Conservation (phyloP, 768 basidiomycete species). For the Auricularia heimuer region DNA sequence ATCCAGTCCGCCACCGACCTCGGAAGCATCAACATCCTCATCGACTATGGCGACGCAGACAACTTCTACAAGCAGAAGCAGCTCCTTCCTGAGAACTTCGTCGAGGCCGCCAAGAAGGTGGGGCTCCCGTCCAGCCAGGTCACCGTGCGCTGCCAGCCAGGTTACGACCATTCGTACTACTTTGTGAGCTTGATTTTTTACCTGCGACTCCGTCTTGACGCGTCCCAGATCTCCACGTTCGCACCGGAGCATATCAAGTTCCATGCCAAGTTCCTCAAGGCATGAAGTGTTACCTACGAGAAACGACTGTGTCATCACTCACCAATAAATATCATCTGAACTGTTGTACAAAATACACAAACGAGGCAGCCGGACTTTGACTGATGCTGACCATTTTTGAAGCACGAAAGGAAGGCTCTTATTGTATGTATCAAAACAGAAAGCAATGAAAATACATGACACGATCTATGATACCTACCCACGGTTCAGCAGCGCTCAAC, state of each 20-base stretch:
- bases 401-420: too few relatives aligned
- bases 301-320: not conserved
- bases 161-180: slow-evolving; percentile 85
- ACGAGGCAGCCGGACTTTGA: too few relatives aligned
- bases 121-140: slow-evolving; percentile 71
- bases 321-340: too few relatives aligned
- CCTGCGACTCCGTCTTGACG: not conserved
- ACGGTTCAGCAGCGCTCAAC: too few relatives aligned
- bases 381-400: too few relatives aligned
- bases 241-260: slow-evolving; percentile 83
- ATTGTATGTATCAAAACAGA: not conserved
- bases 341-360: too few relatives aligned
- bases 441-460: not conserved
- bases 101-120: slow-evolving; percentile 62
- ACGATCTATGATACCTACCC: too few relatives aligned
- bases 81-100: slow-evolving; percentile 82
- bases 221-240: slow-evolving; percentile 73
- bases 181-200: slow-evolving; percentile 42
- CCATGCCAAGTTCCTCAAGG: slow-evolving; percentile 83
- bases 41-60: slow-evolving; percentile 82
- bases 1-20: slow-evolving; percentile 35
- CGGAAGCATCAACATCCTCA: slow-evolving; percentile 63
- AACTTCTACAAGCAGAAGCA: slow-evolving; percentile 80
- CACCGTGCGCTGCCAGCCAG: slow-evolving; percentile 66
- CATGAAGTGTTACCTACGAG: slow-evolving; percentile 24